Conservation (phyloP, 2,329 filamentous ascomycete species). For the Teratosphaeria nubilosa region DNA sequence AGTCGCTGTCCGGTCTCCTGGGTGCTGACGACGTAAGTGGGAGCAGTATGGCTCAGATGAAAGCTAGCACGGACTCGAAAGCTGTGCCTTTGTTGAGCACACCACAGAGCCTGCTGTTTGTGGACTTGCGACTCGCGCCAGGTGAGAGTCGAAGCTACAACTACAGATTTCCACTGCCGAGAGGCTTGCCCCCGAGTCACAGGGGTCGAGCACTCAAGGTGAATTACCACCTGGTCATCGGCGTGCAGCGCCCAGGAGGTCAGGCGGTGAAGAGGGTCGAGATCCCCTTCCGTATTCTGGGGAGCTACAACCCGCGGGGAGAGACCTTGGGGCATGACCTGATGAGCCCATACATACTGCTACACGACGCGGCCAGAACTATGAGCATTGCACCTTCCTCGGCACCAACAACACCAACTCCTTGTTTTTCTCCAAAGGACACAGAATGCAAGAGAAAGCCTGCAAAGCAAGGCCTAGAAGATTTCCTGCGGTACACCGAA, state of each 20-base stretch:
- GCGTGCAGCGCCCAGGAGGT: slow-evolving; percentile 78
- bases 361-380: slow-evolving; percentile 66
- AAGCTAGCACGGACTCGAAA: slow-evolving; percentile 73
- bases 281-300: slow-evolving; percentile 83
- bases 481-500: slow-evolving; percentile 69
- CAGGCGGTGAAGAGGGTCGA: slow-evolving; percentile 80
- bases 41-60: slow-evolving; percentile 95
- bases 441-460: slow-evolving; percentile 31
- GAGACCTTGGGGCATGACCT: slow-evolving; percentile 88
- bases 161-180: slow-evolving; percentile 77
- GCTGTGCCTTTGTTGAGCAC: slow-evolving; percentile 87
- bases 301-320: slow-evolving; percentile 81
- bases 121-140: slow-evolving; percentile 76
- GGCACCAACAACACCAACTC: slow-evolving; percentile 4
- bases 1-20: slow-evolving; percentile 78
- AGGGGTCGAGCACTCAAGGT: slow-evolving; percentile 92
- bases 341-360: slow-evolving; percentile 83
- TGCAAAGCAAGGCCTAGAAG: slow-evolving; percentile 37
- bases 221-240: slow-evolving; percentile 79
- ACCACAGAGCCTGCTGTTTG: slow-evolving; percentile 90
- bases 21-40: slow-evolving; percentile 61
- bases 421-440: slow-evolving; percentile 11
- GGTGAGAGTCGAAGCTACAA: slow-evolving; percentile 82
- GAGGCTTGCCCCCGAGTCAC: slow-evolving; percentile 82
- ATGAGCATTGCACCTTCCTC: slow-evolving; percentile 24